phyloP scores from a whole-genome alignment of 2,329 filamentous ascomycete genomes.

The Falciphora oryzae region DNA sequence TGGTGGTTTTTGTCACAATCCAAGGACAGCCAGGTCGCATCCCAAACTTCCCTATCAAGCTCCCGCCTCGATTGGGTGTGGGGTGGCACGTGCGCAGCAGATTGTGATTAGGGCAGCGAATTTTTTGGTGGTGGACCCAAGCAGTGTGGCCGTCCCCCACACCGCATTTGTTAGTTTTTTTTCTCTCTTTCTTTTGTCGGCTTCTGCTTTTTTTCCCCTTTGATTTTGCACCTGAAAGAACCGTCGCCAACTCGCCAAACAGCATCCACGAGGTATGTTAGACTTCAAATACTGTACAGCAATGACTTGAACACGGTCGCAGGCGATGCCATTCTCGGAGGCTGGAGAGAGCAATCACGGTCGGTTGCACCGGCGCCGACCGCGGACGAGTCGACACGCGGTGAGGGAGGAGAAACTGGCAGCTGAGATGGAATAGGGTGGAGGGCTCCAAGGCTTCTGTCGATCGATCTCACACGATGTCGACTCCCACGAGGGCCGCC shows the following conservation, averaged over 20 bases:
- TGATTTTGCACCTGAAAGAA: not conserved
- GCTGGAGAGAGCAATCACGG: constrained; percentile 58
- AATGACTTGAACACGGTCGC: constrained; percentile 23
- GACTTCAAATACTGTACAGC: constrained; percentile 8
- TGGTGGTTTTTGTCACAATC: constrained; percentile 7
- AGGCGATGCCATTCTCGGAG: constrained; percentile 33
- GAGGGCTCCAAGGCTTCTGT: not conserved
- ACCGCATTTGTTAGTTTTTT: not conserved
- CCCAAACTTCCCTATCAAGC: not conserved
- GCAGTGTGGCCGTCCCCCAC: not conserved
- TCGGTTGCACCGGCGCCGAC: not conserved
- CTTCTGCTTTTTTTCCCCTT: not conserved
- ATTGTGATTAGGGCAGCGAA: constrained; percentile 9
- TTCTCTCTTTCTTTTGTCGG: not conserved
- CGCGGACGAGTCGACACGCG: not conserved
- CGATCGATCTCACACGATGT: not conserved
- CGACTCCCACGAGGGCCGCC: constrained; percentile 22
- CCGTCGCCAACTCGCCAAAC: constrained; percentile 2
- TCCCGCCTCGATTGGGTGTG: not conserved
- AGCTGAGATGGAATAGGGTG: constrained; percentile 12
- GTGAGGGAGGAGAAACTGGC: not conserved
- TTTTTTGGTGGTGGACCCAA: constrained; percentile 5
- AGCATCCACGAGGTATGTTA: constrained; percentile 15
- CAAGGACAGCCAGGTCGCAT: not conserved
- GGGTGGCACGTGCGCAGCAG: constrained; percentile 4